These are phyloP conservation scores for Pleurotus salmoneostramineus DNA, from an alignment of 768 basidiomycete genomes.

Conservation along the genomic window DNA sequence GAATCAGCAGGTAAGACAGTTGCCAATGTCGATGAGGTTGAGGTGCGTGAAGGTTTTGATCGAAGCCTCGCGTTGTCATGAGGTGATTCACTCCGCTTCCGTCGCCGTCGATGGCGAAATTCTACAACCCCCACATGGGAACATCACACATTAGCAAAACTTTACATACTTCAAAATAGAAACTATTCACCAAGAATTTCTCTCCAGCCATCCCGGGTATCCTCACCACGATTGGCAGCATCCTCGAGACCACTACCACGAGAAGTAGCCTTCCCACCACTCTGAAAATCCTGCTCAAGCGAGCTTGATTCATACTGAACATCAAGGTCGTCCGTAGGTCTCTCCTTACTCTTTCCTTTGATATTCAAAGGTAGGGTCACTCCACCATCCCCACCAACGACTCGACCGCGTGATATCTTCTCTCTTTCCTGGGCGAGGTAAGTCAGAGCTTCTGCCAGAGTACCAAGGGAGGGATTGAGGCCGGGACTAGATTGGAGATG, in stretches of 20 bases:
- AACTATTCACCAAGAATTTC: conserved; percentile 36
- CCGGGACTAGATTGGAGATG: conserved; percentile 10
- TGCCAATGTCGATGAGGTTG: conserved; percentile 9
- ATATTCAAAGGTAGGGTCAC: conserved; percentile 4
- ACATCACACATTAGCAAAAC: background rate
- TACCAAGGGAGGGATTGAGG: conserved; percentile 63
- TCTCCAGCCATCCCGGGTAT: conserved; percentile 19
- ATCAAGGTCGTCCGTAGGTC: background rate
- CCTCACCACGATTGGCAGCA: background rate
- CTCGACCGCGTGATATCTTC: conserved; percentile 45
- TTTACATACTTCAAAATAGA: conserved; percentile 8
- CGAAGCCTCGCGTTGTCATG: background rate
- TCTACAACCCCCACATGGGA: conserved; percentile 15
- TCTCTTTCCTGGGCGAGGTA: conserved; percentile 73
- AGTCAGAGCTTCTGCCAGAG: conserved; percentile 68
- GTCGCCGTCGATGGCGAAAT: conserved; percentile 31
- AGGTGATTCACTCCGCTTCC: conserved; percentile 23
- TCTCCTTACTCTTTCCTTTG: background rate
- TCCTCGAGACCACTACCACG: background rate
- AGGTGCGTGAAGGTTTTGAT: conserved; percentile 14
- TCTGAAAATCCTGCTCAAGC: conserved; percentile 4
- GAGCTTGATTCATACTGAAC: background rate
- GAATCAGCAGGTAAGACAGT: background rate
- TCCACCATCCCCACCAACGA: conserved; percentile 24
- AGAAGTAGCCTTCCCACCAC: conserved; percentile 3